Evolutionary conservation across 805 yeast species (phyloP), one percentile per base, ranked within the genome.

Genomic region (Kuraishia floccosa): DNA sequence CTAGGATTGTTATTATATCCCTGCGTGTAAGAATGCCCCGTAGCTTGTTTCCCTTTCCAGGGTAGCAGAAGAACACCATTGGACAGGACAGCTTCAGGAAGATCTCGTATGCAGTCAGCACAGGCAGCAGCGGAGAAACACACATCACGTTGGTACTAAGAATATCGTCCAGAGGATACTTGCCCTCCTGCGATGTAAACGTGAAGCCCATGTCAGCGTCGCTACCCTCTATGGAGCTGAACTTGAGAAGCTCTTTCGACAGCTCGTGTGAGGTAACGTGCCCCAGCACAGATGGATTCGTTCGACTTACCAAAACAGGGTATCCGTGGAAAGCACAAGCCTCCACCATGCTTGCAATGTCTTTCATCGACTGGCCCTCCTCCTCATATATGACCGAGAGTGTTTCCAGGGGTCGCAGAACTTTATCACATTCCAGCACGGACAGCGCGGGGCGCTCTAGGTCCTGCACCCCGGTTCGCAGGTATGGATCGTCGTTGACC

Each of bases 181-280:
- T 17, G 25, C 13, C 35, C 12, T 38, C 44, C 10, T 32, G n/a
- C 18, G 6, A 6, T 6, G 28, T 25, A 8, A 25, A 25, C n/a
- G 28, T 46, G 40, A 17, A 35, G 35, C 4, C 38, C 43, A 5
- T 27, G 14, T 1, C 48, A n/a, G 38, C n/a, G 14, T 38, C 40
- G 36, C 39, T 31, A 2, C 43, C 22, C 4, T 24, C 33, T n/a
- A 37, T 32, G 2, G 14, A 15, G 17, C 28, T 35, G 28, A 36
- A 34, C 33, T 14, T 39, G 1, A 28, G 16, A 6, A 50, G 12
- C 13, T 63, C 62, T 5, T 39, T 33, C 10, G 36, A 34, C 15
- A 70, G 38, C 19, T 63, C 68, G 22, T 43, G 47, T 4, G 59
- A 35, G 1, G 65, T 45, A 4, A 70, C 40, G 50, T 59, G 64